Evolutionary conservation across 2,329 filamentous ascomycete species (phyloP).

Genomic region (Knoxdaviesia proteae): DNA sequence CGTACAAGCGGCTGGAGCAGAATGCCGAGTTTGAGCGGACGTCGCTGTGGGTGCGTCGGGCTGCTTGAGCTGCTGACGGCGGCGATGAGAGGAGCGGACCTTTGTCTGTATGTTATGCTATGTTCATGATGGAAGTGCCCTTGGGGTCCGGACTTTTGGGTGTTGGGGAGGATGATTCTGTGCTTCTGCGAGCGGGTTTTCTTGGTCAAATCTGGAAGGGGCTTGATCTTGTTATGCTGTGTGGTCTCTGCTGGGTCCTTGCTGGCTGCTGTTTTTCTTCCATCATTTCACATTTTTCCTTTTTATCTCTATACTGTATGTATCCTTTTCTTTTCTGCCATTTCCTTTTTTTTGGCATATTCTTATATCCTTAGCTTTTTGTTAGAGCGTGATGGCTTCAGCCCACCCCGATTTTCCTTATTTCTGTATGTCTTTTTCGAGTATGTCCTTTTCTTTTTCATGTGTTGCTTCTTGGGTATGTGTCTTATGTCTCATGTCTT

Average conservation of each 20-base stretch:
- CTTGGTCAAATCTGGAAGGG: background rate
- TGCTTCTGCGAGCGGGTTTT: background rate
- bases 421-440: background rate
- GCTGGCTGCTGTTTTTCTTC: background rate
- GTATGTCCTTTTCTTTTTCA: background rate
- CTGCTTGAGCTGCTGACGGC: slow-evolving; percentile 11
- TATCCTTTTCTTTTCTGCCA: background rate
- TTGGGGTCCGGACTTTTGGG: too few species aligned
- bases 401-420: background rate
- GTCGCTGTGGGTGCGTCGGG: slow-evolving; percentile 57
- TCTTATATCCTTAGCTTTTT: background rate
- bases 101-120: too few species aligned
- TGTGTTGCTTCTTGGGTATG: background rate
- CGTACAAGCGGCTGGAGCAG: slow-evolving; percentile 55
- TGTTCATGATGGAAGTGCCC: too few species aligned
- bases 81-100: too few species aligned
- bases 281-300: background rate
- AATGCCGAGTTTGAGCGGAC: slow-evolving; percentile 43
- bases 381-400: background rate
- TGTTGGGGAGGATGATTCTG: background rate
- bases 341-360: background rate
- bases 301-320: background rate
- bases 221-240: background rate
- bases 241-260: background rate
- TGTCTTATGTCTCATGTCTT: too few species aligned